Conservation (phyloP, 2,329 filamentous ascomycete species). For the Cladorrhinum sp. region DNA sequence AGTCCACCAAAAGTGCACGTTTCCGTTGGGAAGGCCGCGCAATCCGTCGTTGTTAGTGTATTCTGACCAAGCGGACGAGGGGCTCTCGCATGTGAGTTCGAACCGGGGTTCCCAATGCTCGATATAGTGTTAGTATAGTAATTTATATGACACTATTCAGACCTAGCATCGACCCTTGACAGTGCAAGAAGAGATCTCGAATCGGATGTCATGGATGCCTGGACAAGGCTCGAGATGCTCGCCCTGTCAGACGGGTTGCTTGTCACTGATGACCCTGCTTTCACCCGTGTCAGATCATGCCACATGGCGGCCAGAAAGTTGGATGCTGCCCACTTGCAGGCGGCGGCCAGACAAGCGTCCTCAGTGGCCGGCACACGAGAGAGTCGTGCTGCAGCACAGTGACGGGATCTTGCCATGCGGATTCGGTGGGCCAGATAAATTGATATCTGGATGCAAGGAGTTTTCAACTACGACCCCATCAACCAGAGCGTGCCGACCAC, state of each 20-base stretch:
- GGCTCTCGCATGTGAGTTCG: neutral
- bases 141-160: neutral
- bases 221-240: neutral
- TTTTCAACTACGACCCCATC: constrained; percentile 18
- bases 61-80: neutral
- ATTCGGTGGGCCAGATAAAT: constrained; percentile 17
- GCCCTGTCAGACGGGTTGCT: neutral
- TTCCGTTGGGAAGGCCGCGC: neutral
- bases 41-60: neutral
- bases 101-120: neutral
- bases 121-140: neutral
- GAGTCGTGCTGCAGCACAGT: neutral
- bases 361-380: constrained; percentile 2
- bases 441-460: constrained; percentile 19
- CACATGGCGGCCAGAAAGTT: constrained; percentile 22
- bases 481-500: neutral
- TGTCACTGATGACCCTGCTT: neutral
- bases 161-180: neutral
- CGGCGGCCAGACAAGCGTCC: constrained; percentile 3
- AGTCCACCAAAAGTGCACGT: neutral
- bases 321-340: constrained; percentile 1
- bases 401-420: constrained; percentile 21
- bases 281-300: constrained; percentile 18
- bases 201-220: neutral
- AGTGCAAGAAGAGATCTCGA: neutral